Base-by-base conservation (phyloP, 129 eudicot species). In the Logfia minima region DNA sequence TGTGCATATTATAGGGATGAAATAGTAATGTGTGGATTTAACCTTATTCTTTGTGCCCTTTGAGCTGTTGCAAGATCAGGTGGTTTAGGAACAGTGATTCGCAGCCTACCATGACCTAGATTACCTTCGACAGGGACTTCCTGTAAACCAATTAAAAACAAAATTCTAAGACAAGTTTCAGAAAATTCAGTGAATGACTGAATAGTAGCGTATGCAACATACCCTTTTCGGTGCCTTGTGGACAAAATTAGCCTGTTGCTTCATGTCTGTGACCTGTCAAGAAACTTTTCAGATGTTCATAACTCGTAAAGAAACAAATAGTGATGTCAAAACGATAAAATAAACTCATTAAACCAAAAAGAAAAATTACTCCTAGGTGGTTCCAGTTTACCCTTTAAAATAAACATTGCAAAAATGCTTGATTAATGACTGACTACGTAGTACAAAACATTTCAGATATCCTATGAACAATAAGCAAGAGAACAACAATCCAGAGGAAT, bases 41-140 rank as follows among this genome's bases (percentile, higher is more conserved):
- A 90, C 96, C 98, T 93, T 81, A 77, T 85, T 65, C 90, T 84
- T 82, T 78, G 93, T 64, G 97, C 97, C 84, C 96, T 91, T 32
- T 80, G 89, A 81, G 98, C 90, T 52, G 98, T 94, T 83, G 79
- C 90, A 78, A 94, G 96, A 66, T 82, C 88, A 14, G 93, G 97
- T 67, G 85, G 93, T 78, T 87, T 89, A 45, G 98, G 97, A 81
- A 94, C 82, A 70, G 98, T 91, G 11, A 87, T 76, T 80, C 89
- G 81, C 66, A 84, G 76, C 85, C 83, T 94, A 55, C 84, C 82
- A 22, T 75, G 85, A 59, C 80, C 29, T 21, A 31, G 29, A 67
- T 74, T 79, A 24, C 84, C 81, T 43, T 81, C 84, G 8, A 26
- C 65, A 37, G 62, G 35, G 28, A 66, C 90, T 81, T 87, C 93